Evolutionary conservation across 2,329 filamentous ascomycete species (phyloP).

Genomic region (Karstenula rhodostoma): DNA sequence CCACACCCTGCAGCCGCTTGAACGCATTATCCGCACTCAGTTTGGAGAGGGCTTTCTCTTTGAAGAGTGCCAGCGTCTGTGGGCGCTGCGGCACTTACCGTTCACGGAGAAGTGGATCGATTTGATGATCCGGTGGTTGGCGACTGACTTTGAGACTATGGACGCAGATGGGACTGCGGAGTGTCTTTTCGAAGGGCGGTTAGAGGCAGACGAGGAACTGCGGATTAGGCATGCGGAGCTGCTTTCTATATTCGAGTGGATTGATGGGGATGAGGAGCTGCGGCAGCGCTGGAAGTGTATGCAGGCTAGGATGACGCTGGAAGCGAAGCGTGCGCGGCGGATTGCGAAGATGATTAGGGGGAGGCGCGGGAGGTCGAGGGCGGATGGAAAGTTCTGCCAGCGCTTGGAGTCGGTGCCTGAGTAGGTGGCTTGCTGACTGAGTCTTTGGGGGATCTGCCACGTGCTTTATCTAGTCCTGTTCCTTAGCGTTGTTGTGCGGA

Average conservation of each 20-base stretch:
- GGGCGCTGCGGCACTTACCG: conserved; percentile 16
- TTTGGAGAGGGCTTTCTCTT: conserved; percentile 3
- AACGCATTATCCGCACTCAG: conserved; percentile 2
- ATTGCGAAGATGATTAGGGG: not conserved
- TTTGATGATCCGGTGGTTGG: conserved; percentile 15
- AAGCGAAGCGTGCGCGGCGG: conserved; percentile 11
- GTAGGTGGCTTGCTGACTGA: not conserved
- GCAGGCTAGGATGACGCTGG: conserved; percentile 9
- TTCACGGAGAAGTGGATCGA: conserved; percentile 20
- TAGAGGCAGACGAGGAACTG: conserved; percentile 6
- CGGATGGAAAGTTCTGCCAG: not conserved
- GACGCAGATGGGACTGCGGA: not conserved
- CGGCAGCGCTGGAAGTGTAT: conserved; percentile 8
- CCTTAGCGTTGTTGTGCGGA: not conserved
- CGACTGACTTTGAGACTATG: not conserved
- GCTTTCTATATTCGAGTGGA: conserved; percentile 14
- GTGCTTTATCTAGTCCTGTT: not conserved
- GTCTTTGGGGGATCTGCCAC: not conserved
- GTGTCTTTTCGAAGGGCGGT: not conserved
- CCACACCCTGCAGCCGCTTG: not conserved
- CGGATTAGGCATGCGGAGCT: not conserved
- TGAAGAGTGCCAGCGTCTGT: conserved; percentile 12
- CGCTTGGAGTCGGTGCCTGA: not conserved
- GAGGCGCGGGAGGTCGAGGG: not conserved
- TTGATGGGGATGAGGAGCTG: conserved; percentile 11